Base-by-base conservation (phyloP, 2,329 filamentous ascomycete species). In the Ceratocystis eucalypticola region DNA sequence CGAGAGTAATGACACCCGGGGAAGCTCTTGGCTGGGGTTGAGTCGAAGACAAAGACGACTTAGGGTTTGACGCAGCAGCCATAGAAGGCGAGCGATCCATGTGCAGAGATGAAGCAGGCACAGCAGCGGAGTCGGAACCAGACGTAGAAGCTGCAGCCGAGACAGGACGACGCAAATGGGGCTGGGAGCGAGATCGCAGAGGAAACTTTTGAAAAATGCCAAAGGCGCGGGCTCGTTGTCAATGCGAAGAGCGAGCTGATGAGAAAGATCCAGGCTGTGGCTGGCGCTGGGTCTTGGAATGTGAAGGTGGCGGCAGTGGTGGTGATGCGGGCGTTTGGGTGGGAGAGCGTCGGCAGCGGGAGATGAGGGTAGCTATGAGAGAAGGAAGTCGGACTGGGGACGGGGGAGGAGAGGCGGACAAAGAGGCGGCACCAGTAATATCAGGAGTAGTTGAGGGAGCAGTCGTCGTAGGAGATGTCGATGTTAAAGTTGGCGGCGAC, bases 171-270 rank as follows among this genome's bases (percentile, higher is more conserved):
- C 66, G 66, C 15, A 67, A 55, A n/a, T 33, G 55, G 20, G 66
- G 66, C 28, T 62, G 62, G 12, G 66, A 67, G 44, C 64, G 62
- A 33, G 66, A 48, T 28, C 66, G 53, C 45, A 64, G 61, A 45
- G 55, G 53, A 55, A 67, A 57, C 55, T 67, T 67, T 44, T 67
- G 66, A 46, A 67, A 65, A 33, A 67, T 46, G 28, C 66, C 62
- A 64, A 67, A 65, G 59, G 66, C 66, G 55, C 66, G 66, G 55
- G 66, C 55, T 67, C 66, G 66, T 67, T 67, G 66, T 67, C 66
- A 67, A 67, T 64, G 25, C 6, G 62, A 62, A 65, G 30, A 61
- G 25, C 55, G 53, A 25, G 66, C 33, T 2, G 66, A 46, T 2
- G 62, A 45, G 37, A 41, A 12, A 41, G 37, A 41, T 1, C 3